Percentiles rank a stretch among this genome's conserved stretches.
Conservation (phyloP, 1,139 yeast genomes). For the Yamadazyma triangularis region DNA sequence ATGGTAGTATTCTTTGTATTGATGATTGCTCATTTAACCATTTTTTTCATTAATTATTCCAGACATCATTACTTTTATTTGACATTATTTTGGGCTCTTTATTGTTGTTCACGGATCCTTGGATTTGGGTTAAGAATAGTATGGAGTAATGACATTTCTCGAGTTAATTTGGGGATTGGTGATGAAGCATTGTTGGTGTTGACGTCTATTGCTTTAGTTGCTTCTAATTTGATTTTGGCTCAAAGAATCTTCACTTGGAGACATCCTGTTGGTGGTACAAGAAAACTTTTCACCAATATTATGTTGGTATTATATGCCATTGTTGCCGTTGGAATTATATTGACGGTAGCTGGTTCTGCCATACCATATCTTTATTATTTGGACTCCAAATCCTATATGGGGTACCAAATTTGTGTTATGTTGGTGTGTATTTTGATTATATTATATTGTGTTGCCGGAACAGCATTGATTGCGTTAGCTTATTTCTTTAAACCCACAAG, state of each 20-base stretch:
- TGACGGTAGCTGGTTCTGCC: conserved; percentile 30
- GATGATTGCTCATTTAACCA: conserved; percentile 19
- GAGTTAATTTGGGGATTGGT: conserved; percentile 32
- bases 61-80: conserved; percentile 36
- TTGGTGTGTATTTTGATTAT: conserved; percentile 26
- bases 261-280: conserved; percentile 43
- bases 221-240: conserved; percentile 37
- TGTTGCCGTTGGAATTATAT: conserved; percentile 25
- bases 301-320: conserved; percentile 28
- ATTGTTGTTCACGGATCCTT: conserved; percentile 23
- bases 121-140: conserved; percentile 29
- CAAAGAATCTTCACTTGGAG: conserved; percentile 43
- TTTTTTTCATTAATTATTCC: conserved; percentile 26
- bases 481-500: conserved; percentile 37
- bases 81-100: conserved; percentile 28
- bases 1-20: conserved; percentile 25
- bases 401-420: conserved; percentile 26
- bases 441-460: conserved; percentile 31
- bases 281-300: conserved; percentile 29
- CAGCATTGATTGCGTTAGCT: conserved; percentile 29
- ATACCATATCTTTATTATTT: conserved; percentile 30
- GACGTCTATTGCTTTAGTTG: conserved; percentile 29
- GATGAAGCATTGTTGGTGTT: conserved; percentile 31
- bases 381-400: conserved; percentile 14
- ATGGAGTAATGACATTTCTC: conserved; percentile 26